These are phyloP conservation scores for Ogataea haglerorum DNA, from an alignment of 805 yeast genomes.

Conservation along the genomic window DNA sequence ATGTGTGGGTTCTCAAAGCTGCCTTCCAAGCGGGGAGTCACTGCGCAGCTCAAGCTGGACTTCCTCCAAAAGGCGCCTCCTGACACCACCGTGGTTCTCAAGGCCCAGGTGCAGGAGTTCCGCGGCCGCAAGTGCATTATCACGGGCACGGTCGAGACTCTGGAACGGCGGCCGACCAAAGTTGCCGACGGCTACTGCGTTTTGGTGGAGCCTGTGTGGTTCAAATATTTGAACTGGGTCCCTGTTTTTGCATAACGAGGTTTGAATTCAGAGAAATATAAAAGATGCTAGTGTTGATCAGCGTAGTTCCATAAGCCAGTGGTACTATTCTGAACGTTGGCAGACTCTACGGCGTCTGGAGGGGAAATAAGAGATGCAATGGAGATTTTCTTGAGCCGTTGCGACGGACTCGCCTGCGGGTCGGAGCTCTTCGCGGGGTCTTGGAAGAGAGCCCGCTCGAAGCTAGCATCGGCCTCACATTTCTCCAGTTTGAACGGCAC, in stretches of 20 bases:
- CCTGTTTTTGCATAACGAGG: constrained; percentile 32
- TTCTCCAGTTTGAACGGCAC: neutral
- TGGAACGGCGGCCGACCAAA: constrained; percentile 25
- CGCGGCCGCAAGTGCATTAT: constrained; percentile 84
- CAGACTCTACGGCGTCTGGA: neutral
- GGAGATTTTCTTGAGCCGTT: constrained; percentile 14
- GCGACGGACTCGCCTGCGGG: constrained; percentile 1
- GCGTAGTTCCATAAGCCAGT: neutral
- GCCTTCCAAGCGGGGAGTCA: constrained; percentile 84
- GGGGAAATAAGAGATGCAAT: constrained; percentile 21
- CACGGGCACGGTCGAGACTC: constrained; percentile 58
- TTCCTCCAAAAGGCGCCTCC: constrained; percentile 62
- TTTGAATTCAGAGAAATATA: neutral
- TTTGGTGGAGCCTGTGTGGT: constrained; percentile 87
- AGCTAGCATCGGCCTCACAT: neutral
- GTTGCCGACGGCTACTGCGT: constrained; percentile 64
- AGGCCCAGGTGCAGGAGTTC: constrained; percentile 59
- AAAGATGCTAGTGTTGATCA: neutral
- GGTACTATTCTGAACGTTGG: constrained; percentile 2
- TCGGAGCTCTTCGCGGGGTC: neutral
- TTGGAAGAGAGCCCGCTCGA: neutral
- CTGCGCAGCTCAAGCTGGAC: constrained; percentile 69
- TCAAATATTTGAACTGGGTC: constrained; percentile 61
- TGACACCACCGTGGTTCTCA: constrained; percentile 59
- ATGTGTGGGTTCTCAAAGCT: constrained; percentile 78